Conservation (phyloP, 495 filamentous ascomycete species). For the Opeltia flavorubescens region DNA sequence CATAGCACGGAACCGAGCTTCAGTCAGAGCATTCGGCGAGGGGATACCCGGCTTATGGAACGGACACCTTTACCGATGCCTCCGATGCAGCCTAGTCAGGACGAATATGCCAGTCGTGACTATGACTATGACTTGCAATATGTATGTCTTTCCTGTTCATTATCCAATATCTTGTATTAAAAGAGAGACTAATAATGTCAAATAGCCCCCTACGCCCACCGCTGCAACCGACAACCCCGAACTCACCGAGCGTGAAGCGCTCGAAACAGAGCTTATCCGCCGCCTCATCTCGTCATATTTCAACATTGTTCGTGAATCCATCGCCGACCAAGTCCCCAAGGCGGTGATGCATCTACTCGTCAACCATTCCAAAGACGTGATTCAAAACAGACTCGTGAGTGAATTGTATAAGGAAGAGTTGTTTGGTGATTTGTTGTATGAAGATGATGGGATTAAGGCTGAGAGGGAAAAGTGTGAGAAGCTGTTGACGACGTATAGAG, state of each 20-base stretch:
- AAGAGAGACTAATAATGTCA: conserved; percentile 20
- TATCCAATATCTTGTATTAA: not conserved
- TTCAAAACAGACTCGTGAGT: conserved; percentile 91
- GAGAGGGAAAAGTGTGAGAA: conserved; percentile 97
- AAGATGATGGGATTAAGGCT: conserved; percentile 92
- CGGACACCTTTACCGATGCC: conserved; percentile 24
- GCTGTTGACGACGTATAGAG: conserved; percentile 82
- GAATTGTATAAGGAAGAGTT: conserved; percentile 90
- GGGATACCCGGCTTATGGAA: conserved; percentile 38
- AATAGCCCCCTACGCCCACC: conserved; percentile 22
- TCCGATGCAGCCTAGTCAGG: conserved; percentile 10
- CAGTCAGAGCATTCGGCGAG: conserved; percentile 66
- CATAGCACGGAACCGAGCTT: conserved; percentile 66
- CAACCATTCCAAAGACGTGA: conserved; percentile 93
- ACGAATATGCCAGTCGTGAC: conserved; percentile 30
- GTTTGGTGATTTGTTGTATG: conserved; percentile 87
- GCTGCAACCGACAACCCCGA: conserved; percentile 46
- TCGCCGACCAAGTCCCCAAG: conserved; percentile 96
- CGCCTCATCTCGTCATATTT: conserved; percentile 95
- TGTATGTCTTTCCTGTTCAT: conserved; percentile 33
- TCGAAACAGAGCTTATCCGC: conserved; percentile 95
- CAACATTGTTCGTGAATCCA: conserved; percentile 93
- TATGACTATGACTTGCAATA: conserved; percentile 38
- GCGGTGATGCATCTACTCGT: conserved; percentile 98
- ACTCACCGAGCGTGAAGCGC: conserved; percentile 84